phyloP scores from a whole-genome alignment of 306 rosid species.

The Lathyrus tuberosus region DNA sequence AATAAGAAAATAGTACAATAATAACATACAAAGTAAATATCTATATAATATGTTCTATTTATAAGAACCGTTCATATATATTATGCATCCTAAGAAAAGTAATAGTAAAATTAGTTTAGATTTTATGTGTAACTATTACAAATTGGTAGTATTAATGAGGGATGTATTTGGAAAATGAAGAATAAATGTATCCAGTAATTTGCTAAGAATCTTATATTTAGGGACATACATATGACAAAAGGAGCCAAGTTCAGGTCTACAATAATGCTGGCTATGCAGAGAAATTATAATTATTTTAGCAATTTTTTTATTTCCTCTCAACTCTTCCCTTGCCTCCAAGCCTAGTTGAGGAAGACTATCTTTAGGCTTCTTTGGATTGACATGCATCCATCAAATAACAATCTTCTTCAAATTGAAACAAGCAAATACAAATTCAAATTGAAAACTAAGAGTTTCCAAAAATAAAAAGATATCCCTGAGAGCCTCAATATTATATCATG shows the following conservation, averaged over 20 bases:
- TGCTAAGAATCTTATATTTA: no score
- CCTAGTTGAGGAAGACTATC: slow-evolving; percentile 16
- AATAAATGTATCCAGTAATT: no score
- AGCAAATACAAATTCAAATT: slow-evolving; percentile 23
- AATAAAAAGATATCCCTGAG: not conserved
- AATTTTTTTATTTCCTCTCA: slow-evolving; percentile 10
- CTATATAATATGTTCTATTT: not conserved
- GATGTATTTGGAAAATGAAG: no score
- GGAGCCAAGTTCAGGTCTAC: not conserved
- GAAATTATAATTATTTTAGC: not conserved
- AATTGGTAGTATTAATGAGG: no score
- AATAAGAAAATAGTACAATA: slow-evolving; percentile 6
- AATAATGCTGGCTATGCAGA: not conserved
- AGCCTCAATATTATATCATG: slow-evolving; percentile 9
- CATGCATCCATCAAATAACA: slow-evolving; percentile 10
- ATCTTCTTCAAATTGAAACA: slow-evolving; percentile 9
- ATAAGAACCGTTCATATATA: no score
- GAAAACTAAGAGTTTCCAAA: slow-evolving; percentile 1
- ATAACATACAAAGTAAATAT: slow-evolving; percentile 17
- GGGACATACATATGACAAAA: not conserved
- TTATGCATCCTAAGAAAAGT: no score
- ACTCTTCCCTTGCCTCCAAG: slow-evolving; percentile 6
- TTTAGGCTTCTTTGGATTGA: slow-evolving; percentile 1
- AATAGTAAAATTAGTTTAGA: no score
- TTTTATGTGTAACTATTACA: no score